Conservation (phyloP, 1,284 basidiomycete genomes). For the Clitocybe nebularis region DNA sequence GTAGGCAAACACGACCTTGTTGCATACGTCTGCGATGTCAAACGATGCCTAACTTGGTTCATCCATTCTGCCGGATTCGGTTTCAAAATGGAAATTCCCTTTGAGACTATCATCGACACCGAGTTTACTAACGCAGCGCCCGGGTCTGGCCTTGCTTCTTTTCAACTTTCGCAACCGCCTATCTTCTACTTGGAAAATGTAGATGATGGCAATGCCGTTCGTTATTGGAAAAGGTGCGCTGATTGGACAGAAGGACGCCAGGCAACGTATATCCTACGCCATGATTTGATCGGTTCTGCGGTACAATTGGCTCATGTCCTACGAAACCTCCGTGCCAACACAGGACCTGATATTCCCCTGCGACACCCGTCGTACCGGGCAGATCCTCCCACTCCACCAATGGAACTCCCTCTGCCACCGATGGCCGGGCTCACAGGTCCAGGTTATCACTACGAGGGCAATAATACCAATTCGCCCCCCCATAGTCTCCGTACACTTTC, state of each 20-base stretch:
- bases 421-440: slow-evolving; percentile 24
- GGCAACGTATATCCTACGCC: slow-evolving; percentile 60
- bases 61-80: slow-evolving; percentile 66
- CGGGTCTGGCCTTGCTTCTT: slow-evolving; percentile 55
- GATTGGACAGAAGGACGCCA: slow-evolving; percentile 79
- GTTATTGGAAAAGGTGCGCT: slow-evolving; percentile 60
- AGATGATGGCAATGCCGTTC: slow-evolving; percentile 29
- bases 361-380: slow-evolving; percentile 25
- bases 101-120: slow-evolving; percentile 53
- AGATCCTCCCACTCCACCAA: slow-evolving; percentile 24
- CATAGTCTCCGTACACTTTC: slow-evolving; percentile 8
- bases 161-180: slow-evolving; percentile 63
- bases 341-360: slow-evolving; percentile 12
- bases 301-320: slow-evolving; percentile 58
- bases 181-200: slow-evolving; percentile 60
- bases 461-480: slow-evolving; percentile 8
- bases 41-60: slow-evolving; percentile 70
- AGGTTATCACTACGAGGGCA: slow-evolving; percentile 14
- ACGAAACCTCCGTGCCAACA: slow-evolving; percentile 40
- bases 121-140: slow-evolving; percentile 54
- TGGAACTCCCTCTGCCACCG: slow-evolving; percentile 40
- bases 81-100: slow-evolving; percentile 83
- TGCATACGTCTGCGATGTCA: slow-evolving; percentile 66
- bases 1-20: slow-evolving; percentile 60
- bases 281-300: slow-evolving; percentile 63